Base-by-base conservation (phyloP, 495 filamentous ascomycete species). In the Chaetomium cochliodes region DNA sequence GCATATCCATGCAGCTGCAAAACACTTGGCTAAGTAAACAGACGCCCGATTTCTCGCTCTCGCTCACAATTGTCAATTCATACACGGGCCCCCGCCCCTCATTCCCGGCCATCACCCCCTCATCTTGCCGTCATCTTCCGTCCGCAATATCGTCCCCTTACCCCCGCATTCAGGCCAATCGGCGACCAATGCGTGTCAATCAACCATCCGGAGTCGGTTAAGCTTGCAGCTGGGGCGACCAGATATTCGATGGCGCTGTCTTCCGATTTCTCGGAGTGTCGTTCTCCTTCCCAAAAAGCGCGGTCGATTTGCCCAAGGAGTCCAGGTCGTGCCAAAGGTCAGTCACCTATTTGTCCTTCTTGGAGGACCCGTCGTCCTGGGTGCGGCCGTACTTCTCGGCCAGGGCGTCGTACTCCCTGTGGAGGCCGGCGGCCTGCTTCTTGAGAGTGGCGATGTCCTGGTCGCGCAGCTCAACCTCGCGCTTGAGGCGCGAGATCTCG, bases 391-490 rank as follows among this genome's bases (percentile, higher is more conserved):
- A 87, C 79, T 91, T 85, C 72, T 98, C 91, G 61, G 91, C 87
- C 60, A 98, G 81, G 53, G 84, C 83, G 72, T 90, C 83, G 77
- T 98, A 98, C 81, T 96, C 92, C 63, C 84, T 78, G 67, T 80
- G 83, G 33, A 96, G 77, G 1, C 90, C 90, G 65, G 88, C 86
- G 55, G 85, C 82, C 82, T 96, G 92, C 82, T 93, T 91, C 84
- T 91, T 93, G 70, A 98, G 81, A 59, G 84, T 87, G 75, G 89
- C 87, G 66, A 92, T 82, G 66, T 96, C 89, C 58, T 82, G 81
- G 67, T 93, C 87, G 76, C 89, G 89, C 70, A 83, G 78, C 56
- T 81, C 86, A 44, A 93, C 70, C 80, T 93, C 81, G 78, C 88
- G 85, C 80, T 86, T 88, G 63, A 92, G 72, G 62, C 79, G 76